Conservation (phyloP, 768 basidiomycete species). For the Lepiota subincarnata region DNA sequence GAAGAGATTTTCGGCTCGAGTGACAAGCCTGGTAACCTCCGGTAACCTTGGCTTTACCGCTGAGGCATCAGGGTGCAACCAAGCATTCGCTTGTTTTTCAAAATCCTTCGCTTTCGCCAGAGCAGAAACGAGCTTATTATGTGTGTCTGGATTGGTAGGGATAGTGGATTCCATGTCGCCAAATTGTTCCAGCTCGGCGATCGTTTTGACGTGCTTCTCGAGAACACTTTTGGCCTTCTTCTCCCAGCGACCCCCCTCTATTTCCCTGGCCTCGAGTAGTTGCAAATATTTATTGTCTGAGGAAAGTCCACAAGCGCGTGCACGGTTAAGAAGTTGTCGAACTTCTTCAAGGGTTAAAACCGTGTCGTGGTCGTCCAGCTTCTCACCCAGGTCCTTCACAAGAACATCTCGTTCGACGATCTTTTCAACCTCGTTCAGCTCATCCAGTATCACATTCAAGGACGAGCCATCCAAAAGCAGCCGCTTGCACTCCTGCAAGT, state of each 20-base stretch:
- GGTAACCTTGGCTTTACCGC: conserved; percentile 57
- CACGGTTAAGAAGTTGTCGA: conserved; percentile 65
- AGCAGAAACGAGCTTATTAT: conserved; percentile 60
- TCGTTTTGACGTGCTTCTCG: conserved; percentile 65
- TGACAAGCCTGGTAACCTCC: conserved; percentile 66
- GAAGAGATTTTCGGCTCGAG: conserved; percentile 74
- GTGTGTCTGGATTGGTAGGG: conserved; percentile 65
- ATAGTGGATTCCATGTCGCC: conserved; percentile 59
- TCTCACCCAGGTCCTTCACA: conserved; percentile 69
- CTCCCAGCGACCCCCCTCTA: conserved; percentile 76
- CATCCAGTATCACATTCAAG: conserved; percentile 80
- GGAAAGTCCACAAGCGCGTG: conserved; percentile 61
- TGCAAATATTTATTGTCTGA: conserved; percentile 61
- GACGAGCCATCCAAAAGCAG: conserved; percentile 68
- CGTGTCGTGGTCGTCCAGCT: conserved; percentile 56
- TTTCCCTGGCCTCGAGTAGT: conserved; percentile 59
- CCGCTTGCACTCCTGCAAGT: conserved; percentile 66
- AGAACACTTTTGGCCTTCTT: conserved; percentile 61
- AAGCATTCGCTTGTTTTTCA: conserved; percentile 72
- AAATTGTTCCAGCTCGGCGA: conserved; percentile 74
- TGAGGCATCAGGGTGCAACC: conserved; percentile 57
- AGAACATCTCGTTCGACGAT: conserved; percentile 79
- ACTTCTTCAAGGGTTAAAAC: conserved; percentile 73
- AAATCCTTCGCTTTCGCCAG: conserved; percentile 71
- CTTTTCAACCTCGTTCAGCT: conserved; percentile 72